Base-by-base conservation (phyloP, 1,284 basidiomycete genomes). In the Ceratorhiza oryzae-sativae region DNA sequence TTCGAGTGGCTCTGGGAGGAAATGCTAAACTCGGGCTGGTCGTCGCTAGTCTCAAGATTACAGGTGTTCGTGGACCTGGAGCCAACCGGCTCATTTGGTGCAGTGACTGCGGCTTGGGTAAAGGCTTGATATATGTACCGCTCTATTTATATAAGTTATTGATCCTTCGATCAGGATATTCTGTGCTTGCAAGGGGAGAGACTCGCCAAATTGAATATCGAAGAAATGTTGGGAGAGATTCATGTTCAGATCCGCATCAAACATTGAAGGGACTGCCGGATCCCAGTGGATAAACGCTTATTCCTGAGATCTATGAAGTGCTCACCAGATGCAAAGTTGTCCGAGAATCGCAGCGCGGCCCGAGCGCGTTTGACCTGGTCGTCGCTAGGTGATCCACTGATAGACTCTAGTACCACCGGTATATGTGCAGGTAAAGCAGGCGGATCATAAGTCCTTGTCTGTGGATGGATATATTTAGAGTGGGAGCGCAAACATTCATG, bases 161-260 rank as follows among this genome's bases (percentile, higher is more conserved):
- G n/a, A n/a, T n/a, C n/a, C n/a, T n/a, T n/a, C n/a, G n/a, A n/a
- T n/a, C n/a, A n/a, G n/a, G n/a, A n/a, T n/a, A n/a, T n/a, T n/a
- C n/a, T n/a, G n/a, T n/a, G n/a, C n/a, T n/a, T n/a, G n/a, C n/a
- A n/a, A n/a, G n/a, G n/a, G n/a, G n/a, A n/a, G n/a, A n/a, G n/a
- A 49, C 46, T 15, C 30, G 51, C 61, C 61, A n/a, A 63, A 20
- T 18, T 63, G 61, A 49, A 63, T 3, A 20, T 63, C 46, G n/a
- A 63, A 63, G 5, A 70, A 23, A 20, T 70, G 65, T 12, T 70
- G 65, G 4, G 65, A 70, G 41, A 70, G 41, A 10, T 70, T 55
- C 65, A 70, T 70, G 13, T 20, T 58, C 39, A 70, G 36, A 34
- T 48, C 51, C 18, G 65, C 39, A 23, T 70, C 65, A 48, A 58